Percentiles rank a stretch among this genome's conserved stretches.
Conservation (phyloP, 106 monocot genomes). For the Dioscorea alata region DNA sequence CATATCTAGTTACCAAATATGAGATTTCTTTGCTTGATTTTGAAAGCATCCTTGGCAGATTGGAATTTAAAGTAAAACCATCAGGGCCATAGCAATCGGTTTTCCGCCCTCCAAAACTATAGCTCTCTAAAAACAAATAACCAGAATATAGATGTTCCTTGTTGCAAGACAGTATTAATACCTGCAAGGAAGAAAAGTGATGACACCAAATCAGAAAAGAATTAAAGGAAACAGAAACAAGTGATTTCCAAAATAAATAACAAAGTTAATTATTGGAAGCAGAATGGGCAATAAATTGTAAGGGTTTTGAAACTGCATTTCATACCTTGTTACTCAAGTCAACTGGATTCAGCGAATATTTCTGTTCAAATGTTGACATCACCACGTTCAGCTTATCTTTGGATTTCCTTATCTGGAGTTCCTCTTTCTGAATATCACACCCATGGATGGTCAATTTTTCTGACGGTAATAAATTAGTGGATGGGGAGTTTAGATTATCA, state of each 20-base stretch:
- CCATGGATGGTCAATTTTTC: conserved; percentile 10
- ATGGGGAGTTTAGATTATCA: conserved; percentile 30
- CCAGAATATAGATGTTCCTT: conserved; percentile 47
- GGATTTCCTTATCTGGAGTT: conserved; percentile 24
- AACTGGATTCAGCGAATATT: conserved; percentile 42
- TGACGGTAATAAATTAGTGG: conserved; percentile 8
- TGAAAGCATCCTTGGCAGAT: conserved; percentile 19
- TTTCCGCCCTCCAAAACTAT: conserved; percentile 16
- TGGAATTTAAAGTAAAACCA: conserved; percentile 9
- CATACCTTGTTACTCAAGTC: conserved; percentile 69
- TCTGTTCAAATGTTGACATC: conserved; percentile 50
- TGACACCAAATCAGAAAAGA: not conserved
- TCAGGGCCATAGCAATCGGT: conserved; percentile 10
- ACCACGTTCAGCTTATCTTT: conserved; percentile 22
- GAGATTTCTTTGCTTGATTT: conserved; percentile 53
- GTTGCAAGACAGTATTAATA: conserved; percentile 47
- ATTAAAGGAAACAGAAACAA: not conserved
- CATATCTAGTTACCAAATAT: conserved; percentile 36
- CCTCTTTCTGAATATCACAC: conserved; percentile 12
- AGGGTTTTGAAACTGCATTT: not conserved
- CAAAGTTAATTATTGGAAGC: not conserved
- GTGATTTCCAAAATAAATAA: not conserved
- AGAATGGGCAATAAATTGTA: not conserved
- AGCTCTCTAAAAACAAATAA: conserved; percentile 31
- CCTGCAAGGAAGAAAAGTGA: conserved; percentile 34